Percentiles rank a stretch among this genome's conserved stretches.
These are phyloP conservation scores for Agaricus subrufescens DNA, from an alignment of 768 basidiomycete species.

Conservation along the genomic window DNA sequence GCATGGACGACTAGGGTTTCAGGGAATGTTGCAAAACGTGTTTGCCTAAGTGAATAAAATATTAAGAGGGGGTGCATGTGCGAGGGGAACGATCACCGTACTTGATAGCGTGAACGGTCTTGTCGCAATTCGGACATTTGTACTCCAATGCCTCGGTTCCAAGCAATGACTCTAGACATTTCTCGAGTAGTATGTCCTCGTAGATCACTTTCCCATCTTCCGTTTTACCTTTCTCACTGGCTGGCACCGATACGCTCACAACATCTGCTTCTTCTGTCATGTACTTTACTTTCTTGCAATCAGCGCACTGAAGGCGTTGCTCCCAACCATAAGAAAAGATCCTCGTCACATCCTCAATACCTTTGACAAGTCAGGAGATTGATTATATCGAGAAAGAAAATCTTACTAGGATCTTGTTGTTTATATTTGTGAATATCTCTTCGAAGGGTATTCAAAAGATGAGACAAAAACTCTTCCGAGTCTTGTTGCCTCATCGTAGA, in stretches of 20 bases:
- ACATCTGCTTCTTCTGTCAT: conserved; percentile 71
- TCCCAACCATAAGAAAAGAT: conserved; percentile 81
- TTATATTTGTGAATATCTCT: conserved; percentile 54
- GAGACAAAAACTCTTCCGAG: conserved; percentile 88
- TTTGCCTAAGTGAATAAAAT: conserved; percentile 45
- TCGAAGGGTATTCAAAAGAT: conserved; percentile 71
- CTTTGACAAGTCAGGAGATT: background rate
- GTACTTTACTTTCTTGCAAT: conserved; percentile 81
- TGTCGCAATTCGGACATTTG: conserved; percentile 68
- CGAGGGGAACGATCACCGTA: conserved; percentile 27
- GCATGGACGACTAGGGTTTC: conserved; percentile 85
- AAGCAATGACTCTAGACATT: conserved; percentile 57
- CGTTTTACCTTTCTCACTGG: conserved; percentile 46
- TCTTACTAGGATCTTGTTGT: conserved; percentile 27
- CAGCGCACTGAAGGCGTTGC: conserved; percentile 78
- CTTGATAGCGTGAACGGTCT: conserved; percentile 69
- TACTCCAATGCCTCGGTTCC: conserved; percentile 74
- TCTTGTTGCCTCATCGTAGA: conserved; percentile 97
- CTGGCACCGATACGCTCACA: conserved; percentile 78
- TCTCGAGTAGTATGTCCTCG: conserved; percentile 52
- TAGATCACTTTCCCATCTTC: conserved; percentile 62
- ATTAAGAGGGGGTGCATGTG: too few species aligned
- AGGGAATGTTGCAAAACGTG: conserved; percentile 82
- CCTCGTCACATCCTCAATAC: conserved; percentile 57
- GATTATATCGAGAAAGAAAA: background rate